Base-by-base conservation (phyloP, 2,329 filamentous ascomycete genomes). In the Aureobasidium subglaciale region DNA sequence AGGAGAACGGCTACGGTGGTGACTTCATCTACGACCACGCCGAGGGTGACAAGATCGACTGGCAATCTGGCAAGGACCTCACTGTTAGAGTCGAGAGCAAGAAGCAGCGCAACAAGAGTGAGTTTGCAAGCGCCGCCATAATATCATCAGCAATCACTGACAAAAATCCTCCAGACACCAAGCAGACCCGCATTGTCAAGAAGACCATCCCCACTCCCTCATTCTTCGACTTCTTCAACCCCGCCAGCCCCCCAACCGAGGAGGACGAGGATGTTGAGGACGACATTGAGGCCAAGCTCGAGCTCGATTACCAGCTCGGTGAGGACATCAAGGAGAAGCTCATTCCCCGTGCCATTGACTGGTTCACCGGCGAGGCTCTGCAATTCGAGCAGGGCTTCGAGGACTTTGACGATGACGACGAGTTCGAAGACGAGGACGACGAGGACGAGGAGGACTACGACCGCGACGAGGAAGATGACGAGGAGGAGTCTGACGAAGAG, bases 311-410 rank as follows among this genome's bases (percentile, higher is more conserved):
- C 74, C 92, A 97, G 76, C 85, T 99, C 41, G 93, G 93, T 63
- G 93, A 99, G 78, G 93, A 99, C 70, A 96, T 99, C 77, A 99
- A 99, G 79, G 93, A 99, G 82, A 99, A 99, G 79, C 82, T 99
- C 62, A 99, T 99, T 64, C 93, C 93, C 62, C 90, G 92, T 64
- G 93, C 95, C 57, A 93, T 99, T 66, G 93, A 99, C 75, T 99
- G 93, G 93, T 99, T 99, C 73, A 99, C 93, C 53, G 93, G 93
- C 57, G 93, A 99, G 77, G 93, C 93, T 63, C 85, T 99, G 61
- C 91, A 93, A 65, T 99, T 90, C 65, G 93, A 99, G 79, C 92
- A 96, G 71, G 74, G 96, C 59, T 87, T 92, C 35, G 87, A 95
- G 55, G 90, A 92, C 59, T 78, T 90, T 61, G 87, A 91, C 56